phyloP scores from a whole-genome alignment of 208 protist genomes.

The Acanthamoeba royreba region DNA sequence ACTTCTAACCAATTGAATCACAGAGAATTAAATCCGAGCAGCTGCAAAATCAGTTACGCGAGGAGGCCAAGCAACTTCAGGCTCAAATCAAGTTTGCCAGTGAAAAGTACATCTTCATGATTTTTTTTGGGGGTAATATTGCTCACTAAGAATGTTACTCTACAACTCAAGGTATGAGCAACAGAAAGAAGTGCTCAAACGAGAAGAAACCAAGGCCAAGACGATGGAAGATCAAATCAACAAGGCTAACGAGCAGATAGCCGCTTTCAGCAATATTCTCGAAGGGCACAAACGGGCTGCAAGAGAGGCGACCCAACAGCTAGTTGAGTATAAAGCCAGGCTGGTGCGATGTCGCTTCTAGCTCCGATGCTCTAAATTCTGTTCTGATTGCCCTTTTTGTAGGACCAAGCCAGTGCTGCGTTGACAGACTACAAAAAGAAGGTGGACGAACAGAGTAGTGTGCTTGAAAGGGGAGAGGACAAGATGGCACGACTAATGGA shows the following conservation, averaged over 20 bases:
- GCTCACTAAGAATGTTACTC: too few relatives aligned
- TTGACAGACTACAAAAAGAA: not conserved
- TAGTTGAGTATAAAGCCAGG: not conserved
- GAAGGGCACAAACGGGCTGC: not conserved
- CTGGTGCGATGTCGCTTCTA: not conserved
- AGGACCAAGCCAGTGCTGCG: not conserved
- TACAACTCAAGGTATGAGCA: not conserved
- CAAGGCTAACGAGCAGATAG: conserved; percentile 37
- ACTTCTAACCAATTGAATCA: not conserved
- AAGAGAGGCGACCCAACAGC: not conserved
- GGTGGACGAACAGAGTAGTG: not conserved
- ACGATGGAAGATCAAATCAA: not conserved
- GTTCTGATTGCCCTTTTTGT: too few relatives aligned
- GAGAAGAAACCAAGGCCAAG: conserved; percentile 19
- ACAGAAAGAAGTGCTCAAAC: not conserved
- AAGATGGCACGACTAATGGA: not conserved
- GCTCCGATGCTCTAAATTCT: too few relatives aligned
- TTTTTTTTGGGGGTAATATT: too few relatives aligned
- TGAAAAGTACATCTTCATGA: not conserved
- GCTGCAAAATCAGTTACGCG: not conserved
- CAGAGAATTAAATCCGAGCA: conserved; percentile 35
- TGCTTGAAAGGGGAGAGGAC: not conserved
- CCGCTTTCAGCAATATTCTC: not conserved
- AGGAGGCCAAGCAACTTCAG: conserved; percentile 22
- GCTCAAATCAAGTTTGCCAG: not conserved